A percentile compares a stretch with the other conserved stretches of the same genome.
Conservation (phyloP, 129 eudicot genomes). For the Gnaphalium uliginosum region DNA sequence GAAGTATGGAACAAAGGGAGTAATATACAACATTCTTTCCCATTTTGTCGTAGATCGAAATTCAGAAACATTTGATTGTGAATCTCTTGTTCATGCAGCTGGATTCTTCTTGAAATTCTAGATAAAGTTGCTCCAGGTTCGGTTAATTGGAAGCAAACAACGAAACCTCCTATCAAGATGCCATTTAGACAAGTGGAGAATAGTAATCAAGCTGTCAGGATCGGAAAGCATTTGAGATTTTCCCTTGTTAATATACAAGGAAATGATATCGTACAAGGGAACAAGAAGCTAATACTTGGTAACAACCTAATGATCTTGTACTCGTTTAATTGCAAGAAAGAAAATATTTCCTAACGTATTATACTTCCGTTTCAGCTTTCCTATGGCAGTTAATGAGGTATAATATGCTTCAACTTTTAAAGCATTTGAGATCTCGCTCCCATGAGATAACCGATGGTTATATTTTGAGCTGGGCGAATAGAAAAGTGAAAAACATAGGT, state of each 20-base stretch:
- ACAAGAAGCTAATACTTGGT: conserved; percentile 96
- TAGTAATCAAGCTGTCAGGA: conserved; percentile 86
- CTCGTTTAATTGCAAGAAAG: background rate
- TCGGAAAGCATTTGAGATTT: conserved; percentile 78
- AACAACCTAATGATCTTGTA: conserved; percentile 25
- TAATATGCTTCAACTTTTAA: conserved; percentile 88
- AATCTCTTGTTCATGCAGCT: conserved; percentile 58
- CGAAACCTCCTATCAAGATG: conserved; percentile 97
- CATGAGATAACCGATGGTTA: conserved; percentile 80
- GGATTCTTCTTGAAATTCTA: conserved; percentile 86
- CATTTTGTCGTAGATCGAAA: conserved; percentile 19
- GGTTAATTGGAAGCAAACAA: conserved; percentile 88
- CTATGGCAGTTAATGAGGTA: conserved; percentile 97
- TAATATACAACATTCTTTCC: conserved; percentile 1
- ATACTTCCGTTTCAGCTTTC: conserved; percentile 60
- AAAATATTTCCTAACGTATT: background rate
- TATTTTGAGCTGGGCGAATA: conserved; percentile 83
- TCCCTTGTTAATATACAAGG: conserved; percentile 93
- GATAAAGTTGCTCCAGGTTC: conserved; percentile 90
- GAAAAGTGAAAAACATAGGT: conserved; percentile 75
- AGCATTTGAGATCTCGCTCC: conserved; percentile 76
- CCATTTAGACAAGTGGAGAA: conserved; percentile 97
- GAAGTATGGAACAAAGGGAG: conserved; percentile 10
- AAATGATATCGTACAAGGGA: conserved; percentile 90
- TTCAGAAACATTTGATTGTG: conserved; percentile 29